Percentiles rank a stretch among this genome's conserved stretches.
These are phyloP conservation scores for Celoporthe dispersa DNA, from an alignment of 2,329 filamentous ascomycete genomes.

Conservation along the genomic window DNA sequence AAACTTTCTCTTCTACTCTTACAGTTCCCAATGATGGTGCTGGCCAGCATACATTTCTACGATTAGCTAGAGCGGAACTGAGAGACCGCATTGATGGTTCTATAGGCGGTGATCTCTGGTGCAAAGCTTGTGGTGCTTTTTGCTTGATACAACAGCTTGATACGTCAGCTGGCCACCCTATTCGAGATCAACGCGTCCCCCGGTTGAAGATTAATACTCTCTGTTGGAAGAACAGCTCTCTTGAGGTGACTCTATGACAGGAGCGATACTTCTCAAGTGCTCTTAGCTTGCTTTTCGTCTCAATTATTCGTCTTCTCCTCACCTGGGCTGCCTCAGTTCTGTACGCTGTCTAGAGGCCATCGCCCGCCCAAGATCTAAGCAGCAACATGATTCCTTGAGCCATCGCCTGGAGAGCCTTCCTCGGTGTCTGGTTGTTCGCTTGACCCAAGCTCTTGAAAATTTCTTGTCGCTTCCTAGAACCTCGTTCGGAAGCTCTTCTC, in stretches of 20 bases:
- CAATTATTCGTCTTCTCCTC: neutral
- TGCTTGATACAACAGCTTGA: too few relatives aligned
- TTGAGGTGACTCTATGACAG: neutral
- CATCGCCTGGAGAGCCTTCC: neutral
- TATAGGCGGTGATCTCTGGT: neutral
- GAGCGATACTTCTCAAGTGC: neutral
- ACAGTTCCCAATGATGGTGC: neutral
- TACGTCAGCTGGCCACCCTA: too few relatives aligned
- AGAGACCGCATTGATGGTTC: neutral
- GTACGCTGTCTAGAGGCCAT: neutral
- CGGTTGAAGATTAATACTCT: neutral
- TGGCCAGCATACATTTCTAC: neutral
- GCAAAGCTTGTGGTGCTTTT: neutral
- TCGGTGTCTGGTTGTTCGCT: neutral
- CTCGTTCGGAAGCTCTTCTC: neutral
- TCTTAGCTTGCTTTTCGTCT: neutral
- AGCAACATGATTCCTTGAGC: neutral
- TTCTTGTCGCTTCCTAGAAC: neutral
- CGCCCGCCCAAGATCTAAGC: neutral
- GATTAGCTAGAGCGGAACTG: neutral
- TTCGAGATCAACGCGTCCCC: neutral
- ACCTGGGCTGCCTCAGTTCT: neutral
- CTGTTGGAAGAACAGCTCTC: neutral
- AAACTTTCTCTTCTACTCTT: neutral
- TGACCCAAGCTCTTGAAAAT: neutral